These are phyloP conservation scores for Suillus subalutaceus DNA, from an alignment of 768 basidiomycete species.

Conservation along the genomic window DNA sequence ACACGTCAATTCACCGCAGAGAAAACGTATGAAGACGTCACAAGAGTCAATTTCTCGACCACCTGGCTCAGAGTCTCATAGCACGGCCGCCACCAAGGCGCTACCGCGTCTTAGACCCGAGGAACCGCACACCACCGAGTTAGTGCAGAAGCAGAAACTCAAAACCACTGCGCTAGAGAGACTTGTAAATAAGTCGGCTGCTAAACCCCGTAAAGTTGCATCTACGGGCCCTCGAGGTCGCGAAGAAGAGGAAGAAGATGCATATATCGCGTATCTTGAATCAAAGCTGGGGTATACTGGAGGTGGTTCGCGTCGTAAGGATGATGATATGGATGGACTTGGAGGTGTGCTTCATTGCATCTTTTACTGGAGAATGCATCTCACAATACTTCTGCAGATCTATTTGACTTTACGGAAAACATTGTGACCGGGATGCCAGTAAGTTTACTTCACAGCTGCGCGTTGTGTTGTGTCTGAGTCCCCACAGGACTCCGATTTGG, in stretches of 20 bases:
- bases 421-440: slow-evolving; percentile 2
- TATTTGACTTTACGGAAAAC: slow-evolving; percentile 52
- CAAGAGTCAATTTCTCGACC: slow-evolving; percentile 3
- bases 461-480: background rate
- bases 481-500: background rate
- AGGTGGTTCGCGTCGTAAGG: slow-evolving; percentile 47
- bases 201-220: slow-evolving; percentile 8
- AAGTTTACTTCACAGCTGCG: background rate
- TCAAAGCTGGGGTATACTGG: slow-evolving; percentile 62
- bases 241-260: slow-evolving; percentile 73
- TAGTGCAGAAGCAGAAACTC: slow-evolving; percentile 13
- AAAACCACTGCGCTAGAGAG: slow-evolving; percentile 39
- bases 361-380: slow-evolving; percentile 1
- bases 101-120: background rate
- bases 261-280: slow-evolving; percentile 85
- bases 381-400: slow-evolving; percentile 39
- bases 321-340: slow-evolving; percentile 74
- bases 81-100: background rate
- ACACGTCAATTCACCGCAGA: slow-evolving; percentile 46
- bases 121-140: background rate
- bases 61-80: no score
- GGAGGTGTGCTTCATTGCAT: slow-evolving; percentile 58
- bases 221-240: slow-evolving; percentile 31
- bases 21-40: slow-evolving; percentile 47
- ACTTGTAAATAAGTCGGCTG: slow-evolving; percentile 25